Evolutionary conservation across 2,329 filamentous ascomycete genomes (phyloP).

Genomic region (Plectosphaerella cucumerina): DNA sequence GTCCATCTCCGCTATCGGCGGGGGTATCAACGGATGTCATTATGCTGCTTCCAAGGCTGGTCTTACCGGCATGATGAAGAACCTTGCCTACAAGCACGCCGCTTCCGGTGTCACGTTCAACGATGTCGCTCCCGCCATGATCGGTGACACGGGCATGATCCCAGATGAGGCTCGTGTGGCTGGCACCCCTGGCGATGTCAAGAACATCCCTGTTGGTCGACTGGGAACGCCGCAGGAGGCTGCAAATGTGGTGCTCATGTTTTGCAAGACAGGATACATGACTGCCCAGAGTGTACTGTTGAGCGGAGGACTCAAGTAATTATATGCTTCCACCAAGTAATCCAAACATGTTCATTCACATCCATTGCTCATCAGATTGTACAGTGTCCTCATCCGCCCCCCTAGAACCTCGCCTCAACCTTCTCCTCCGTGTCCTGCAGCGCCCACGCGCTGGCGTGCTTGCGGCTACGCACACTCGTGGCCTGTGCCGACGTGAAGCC

Average conservation of each 20-base stretch:
- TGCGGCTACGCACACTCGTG: slow-evolving; percentile 65
- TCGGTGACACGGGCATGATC: slow-evolving; percentile 61
- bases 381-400: neutral
- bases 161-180: slow-evolving; percentile 45
- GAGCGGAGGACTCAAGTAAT: slow-evolving; percentile 46
- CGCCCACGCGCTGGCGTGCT: slow-evolving; percentile 65
- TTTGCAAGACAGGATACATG: slow-evolving; percentile 56
- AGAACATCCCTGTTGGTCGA: slow-evolving; percentile 54
- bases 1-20: slow-evolving; percentile 59
- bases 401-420: slow-evolving; percentile 32
- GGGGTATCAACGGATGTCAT: slow-evolving; percentile 59
- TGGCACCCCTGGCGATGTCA: slow-evolving; percentile 54
- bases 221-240: slow-evolving; percentile 55
- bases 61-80: slow-evolving; percentile 61
- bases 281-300: slow-evolving; percentile 52
- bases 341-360: neutral
- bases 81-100: slow-evolving; percentile 55
- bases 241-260: slow-evolving; percentile 57
- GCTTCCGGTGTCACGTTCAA: slow-evolving; percentile 61
- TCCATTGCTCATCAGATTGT: too few species aligned
- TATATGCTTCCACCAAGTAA: neutral
- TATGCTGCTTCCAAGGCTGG: slow-evolving; percentile 60
- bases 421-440: slow-evolving; percentile 57
- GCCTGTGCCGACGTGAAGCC: slow-evolving; percentile 81
- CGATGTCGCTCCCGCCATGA: slow-evolving; percentile 66